phyloP scores from a whole-genome alignment of 768 basidiomycete genomes.

The Trametopsis cervina region DNA sequence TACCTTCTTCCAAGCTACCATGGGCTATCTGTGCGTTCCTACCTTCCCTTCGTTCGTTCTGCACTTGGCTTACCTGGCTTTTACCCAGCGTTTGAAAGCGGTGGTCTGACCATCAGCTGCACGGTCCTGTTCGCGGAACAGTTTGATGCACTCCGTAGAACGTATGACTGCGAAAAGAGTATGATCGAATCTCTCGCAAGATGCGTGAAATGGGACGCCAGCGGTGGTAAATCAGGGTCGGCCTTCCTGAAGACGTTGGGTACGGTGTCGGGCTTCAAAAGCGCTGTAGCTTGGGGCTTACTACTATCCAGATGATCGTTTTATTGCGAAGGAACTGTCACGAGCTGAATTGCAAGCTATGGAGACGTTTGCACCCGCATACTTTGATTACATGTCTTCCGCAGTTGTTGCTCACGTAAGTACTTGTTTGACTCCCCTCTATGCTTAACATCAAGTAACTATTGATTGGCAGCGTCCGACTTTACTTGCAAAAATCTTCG shows the following conservation, averaged over 20 bases:
- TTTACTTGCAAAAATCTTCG: constrained; percentile 92
- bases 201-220: constrained; percentile 94
- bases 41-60: not conserved
- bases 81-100: constrained; percentile 76
- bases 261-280: constrained; percentile 24
- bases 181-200: constrained; percentile 91
- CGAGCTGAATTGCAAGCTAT: constrained; percentile 87
- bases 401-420: constrained; percentile 79
- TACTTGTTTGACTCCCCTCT: constrained; percentile 14
- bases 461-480: constrained; percentile 70
- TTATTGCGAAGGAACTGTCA: constrained; percentile 96
- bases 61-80: constrained; percentile 4
- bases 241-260: constrained; percentile 95
- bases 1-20: constrained; percentile 71
- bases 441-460: constrained; percentile 13
- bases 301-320: constrained; percentile 74
- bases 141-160: constrained; percentile 88
- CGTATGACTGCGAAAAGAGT: constrained; percentile 90
- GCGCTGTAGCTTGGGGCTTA: not conserved
- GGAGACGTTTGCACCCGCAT: constrained; percentile 94
- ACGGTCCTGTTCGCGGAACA: constrained; percentile 95
- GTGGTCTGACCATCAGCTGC: constrained; percentile 85
- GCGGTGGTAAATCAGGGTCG: constrained; percentile 94
- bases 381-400: constrained; percentile 98
- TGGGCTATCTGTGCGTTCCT: constrained; percentile 68